Base-by-base conservation (phyloP, 2,329 filamentous ascomycete genomes). In the Chrysoporthe austroafricana region DNA sequence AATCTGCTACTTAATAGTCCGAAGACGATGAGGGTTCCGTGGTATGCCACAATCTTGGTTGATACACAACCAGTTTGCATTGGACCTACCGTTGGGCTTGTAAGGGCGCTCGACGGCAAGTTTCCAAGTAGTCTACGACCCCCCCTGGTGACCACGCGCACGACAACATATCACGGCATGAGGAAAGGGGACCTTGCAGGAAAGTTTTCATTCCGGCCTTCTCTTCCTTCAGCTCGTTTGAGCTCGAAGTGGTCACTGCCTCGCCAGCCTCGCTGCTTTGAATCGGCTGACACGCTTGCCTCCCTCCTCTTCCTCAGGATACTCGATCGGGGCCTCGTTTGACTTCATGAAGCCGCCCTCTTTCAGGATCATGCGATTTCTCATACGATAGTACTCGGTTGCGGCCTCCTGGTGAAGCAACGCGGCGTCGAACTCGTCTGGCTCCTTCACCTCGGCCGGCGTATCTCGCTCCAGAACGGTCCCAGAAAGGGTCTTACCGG, bases 331-430 rank as follows among this genome's bases (percentile, higher is more conserved):
- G 63, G 87, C 84, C 69, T 93, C 89, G 68, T 91, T 88, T 72
- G 93, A 87, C 67, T 88, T 86, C 73, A 91, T 80, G 77, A 97
- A 97, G 3, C 94, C 94, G 63, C 94, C 94, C 73, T 96, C 88
- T 73, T 89, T 86, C 72, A 93, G 88, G 64, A 97, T 94, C 79
- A 96, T 90, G 74, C 87, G 88, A 76, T 94, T 97, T 26, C 95
- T 90, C 77, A 92, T 84, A 57, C 88, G 89, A 77, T 97, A 91
- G 77, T 97, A 97, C 75, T 96, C 92, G 48, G 88, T 87, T 8
- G 92, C 90, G 16, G 97, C 89, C 77, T 97, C 91, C 70, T 92
- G 89, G 64, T 91, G 86, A 62, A 95, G 83, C 42, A 94, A 81
- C 26, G 88, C 84, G 5, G 91, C 87, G 72, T 97, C 91, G 50